Percentiles rank a stretch among this genome's conserved stretches.
Evolutionary conservation across 202 grass and related monocot genomes (phyloP).

Genomic region (Zizania palustris): DNA sequence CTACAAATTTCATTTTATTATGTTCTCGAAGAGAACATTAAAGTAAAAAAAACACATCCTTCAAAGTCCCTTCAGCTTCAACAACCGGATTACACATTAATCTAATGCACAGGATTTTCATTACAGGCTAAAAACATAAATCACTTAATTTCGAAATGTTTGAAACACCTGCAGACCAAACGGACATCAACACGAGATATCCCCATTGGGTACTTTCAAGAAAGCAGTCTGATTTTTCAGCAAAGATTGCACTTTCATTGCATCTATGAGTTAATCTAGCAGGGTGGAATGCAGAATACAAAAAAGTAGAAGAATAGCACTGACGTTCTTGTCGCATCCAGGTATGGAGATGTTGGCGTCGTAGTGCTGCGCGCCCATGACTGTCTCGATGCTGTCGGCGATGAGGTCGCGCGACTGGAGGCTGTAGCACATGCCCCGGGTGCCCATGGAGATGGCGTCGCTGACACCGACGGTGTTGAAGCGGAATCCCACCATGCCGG

Average conservation of each 20-base stretch:
- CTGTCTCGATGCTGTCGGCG: constrained; percentile 97
- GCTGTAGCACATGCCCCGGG: constrained; percentile 95
- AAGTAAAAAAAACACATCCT: not conserved
- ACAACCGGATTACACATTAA: not conserved
- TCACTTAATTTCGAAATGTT: not conserved
- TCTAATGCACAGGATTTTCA: not conserved
- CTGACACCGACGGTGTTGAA: constrained; percentile 99
- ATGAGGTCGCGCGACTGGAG: constrained; percentile 93
- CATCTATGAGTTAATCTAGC: not conserved
- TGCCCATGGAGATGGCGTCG: no score
- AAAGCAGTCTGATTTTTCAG: not conserved
- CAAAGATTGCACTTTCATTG: constrained; percentile 16
- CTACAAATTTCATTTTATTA: not conserved
- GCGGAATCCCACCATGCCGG: constrained; percentile 88
- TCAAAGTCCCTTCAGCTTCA: not conserved
- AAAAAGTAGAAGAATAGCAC: not conserved
- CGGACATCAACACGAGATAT: not conserved
- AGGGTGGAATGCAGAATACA: not conserved
- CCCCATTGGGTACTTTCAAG: not conserved
- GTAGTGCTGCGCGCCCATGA: constrained; percentile 98
- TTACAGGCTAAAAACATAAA: not conserved
- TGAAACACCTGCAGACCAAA: not conserved
- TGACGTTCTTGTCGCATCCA: constrained; percentile 97
- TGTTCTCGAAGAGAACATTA: not conserved
- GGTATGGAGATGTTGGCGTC: constrained; percentile 96